phyloP scores from a whole-genome alignment of 129 eudicot genomes.

The Flaveria robusta region DNA sequence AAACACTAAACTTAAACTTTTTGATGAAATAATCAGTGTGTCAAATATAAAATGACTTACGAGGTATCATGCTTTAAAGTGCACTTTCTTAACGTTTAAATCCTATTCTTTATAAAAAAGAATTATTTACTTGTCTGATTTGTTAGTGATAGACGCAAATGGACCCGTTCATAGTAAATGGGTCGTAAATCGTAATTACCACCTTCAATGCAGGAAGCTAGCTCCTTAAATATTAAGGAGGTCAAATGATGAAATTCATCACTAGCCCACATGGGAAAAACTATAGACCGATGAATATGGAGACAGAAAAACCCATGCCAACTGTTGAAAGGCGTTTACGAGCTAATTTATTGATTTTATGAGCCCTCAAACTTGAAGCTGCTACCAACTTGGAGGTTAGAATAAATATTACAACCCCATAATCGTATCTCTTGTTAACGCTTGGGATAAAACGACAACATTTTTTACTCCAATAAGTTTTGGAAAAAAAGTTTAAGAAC shows the following conservation, averaged over 20 bases:
- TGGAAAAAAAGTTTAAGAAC: too few relatives aligned
- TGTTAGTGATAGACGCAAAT: neutral
- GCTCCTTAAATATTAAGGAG: slow-evolving; percentile 46
- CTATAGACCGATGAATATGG: slow-evolving; percentile 48
- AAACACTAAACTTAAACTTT: neutral
- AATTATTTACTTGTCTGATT: neutral
- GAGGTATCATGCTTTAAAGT: neutral
- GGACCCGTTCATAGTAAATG: neutral
- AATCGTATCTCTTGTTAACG: slow-evolving; percentile 55
- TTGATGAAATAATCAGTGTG: neutral
- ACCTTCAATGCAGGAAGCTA: slow-evolving; percentile 56
- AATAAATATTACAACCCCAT: slow-evolving; percentile 57
- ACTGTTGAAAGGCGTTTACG: slow-evolving; percentile 53
- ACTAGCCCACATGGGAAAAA: slow-evolving; percentile 69
- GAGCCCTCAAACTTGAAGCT: slow-evolving; percentile 53
- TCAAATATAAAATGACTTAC: neutral
- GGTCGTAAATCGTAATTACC: neutral
- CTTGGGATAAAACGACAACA: slow-evolving; percentile 54
- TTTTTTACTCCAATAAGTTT: too few relatives aligned
- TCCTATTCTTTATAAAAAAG: too few relatives aligned
- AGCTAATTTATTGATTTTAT: slow-evolving; percentile 43
- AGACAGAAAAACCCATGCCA: slow-evolving; percentile 62
- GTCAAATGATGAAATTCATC: slow-evolving; percentile 57
- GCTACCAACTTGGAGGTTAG: slow-evolving; percentile 63
- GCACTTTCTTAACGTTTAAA: too few relatives aligned